A percentile compares a stretch with the other conserved stretches of the same genome.
Conservation (phyloP, 1,284 basidiomycete genomes). For the Heterobasidion parviporum region DNA sequence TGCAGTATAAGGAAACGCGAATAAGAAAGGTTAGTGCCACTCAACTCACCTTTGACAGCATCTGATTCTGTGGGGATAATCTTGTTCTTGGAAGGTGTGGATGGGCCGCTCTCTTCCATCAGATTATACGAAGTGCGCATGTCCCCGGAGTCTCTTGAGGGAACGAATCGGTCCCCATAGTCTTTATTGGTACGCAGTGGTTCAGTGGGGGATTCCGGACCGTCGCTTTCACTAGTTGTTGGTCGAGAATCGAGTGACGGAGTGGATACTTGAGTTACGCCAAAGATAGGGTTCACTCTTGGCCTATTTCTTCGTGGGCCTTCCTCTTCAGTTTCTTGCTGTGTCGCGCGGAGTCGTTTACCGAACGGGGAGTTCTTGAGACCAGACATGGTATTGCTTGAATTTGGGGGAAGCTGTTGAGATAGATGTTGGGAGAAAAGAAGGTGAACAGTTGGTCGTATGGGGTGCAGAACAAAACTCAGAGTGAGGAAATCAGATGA, state of each 20-base stretch:
- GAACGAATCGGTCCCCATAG: conserved; percentile 75
- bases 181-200: conserved; percentile 32
- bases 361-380: conserved; percentile 77
- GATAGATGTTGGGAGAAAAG: conserved; percentile 8
- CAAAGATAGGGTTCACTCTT: conserved; percentile 48
- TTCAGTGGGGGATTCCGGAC: conserved; percentile 46
- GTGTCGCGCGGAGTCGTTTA: conserved; percentile 63
- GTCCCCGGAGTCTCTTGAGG: conserved; percentile 61
- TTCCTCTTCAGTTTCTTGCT: conserved; percentile 48
- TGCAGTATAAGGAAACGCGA: not conserved
- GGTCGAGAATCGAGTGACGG: conserved; percentile 46
- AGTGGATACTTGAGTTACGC: conserved; percentile 33
- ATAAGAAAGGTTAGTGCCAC: not conserved
- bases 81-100: conserved; percentile 60
- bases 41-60: conserved; percentile 55
- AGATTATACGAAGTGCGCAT: conserved; percentile 72
- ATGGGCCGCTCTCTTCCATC: conserved; percentile 57
- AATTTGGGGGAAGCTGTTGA: conserved; percentile 8
- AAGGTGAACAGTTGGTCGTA: conserved; percentile 2
- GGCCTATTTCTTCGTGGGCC: conserved; percentile 42
- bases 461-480: conserved; percentile 4
- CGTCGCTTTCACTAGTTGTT: conserved; percentile 46
- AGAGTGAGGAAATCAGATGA: conserved; percentile 13
- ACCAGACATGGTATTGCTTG: conserved; percentile 42
- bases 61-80: conserved; percentile 74